These are phyloP conservation scores for Corylus avellana DNA, from an alignment of 306 rosid species.

Conservation along the genomic window DNA sequence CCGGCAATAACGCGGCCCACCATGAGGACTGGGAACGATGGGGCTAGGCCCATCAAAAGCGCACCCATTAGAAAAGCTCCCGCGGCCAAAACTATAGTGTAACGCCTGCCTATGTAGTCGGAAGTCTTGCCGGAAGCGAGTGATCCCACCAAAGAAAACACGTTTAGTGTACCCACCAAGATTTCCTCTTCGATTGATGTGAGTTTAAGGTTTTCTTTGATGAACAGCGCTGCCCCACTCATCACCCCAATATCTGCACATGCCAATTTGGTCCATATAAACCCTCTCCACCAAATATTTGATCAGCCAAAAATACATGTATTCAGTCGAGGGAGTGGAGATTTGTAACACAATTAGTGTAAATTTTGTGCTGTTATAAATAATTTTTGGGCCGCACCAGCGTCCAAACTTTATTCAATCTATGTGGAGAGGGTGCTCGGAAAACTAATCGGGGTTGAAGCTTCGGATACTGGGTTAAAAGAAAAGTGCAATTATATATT, in stretches of 20 bases:
- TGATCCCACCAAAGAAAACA: slow-evolving; percentile 72
- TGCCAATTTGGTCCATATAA: too few species aligned
- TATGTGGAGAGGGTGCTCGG: too few species aligned
- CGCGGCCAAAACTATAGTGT: slow-evolving; percentile 67
- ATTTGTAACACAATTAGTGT: background rate
- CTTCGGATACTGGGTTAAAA: too few species aligned
- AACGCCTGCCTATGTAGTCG: slow-evolving; percentile 70
- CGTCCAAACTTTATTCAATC: too few species aligned
- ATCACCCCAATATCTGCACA: slow-evolving; percentile 72
- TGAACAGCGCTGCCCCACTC: slow-evolving; percentile 80
- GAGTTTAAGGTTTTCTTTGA: slow-evolving; percentile 58
- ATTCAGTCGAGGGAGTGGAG: background rate
- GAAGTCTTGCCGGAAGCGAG: slow-evolving; percentile 74
- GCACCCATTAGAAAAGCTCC: slow-evolving; percentile 69
- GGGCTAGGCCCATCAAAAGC: slow-evolving; percentile 72
- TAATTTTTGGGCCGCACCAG: too few species aligned
- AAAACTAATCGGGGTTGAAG: too few species aligned
- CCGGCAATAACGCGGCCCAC: slow-evolving; percentile 72
- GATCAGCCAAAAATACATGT: too few species aligned
- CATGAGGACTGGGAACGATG: slow-evolving; percentile 59
- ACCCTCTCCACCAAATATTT: too few species aligned
- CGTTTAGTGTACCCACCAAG: slow-evolving; percentile 66
- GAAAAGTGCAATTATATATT: background rate
- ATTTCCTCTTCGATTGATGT: slow-evolving; percentile 64
- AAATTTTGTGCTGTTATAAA: background rate